Conservation (phyloP, 140 eudicot species). For the Anethum foeniculum region DNA sequence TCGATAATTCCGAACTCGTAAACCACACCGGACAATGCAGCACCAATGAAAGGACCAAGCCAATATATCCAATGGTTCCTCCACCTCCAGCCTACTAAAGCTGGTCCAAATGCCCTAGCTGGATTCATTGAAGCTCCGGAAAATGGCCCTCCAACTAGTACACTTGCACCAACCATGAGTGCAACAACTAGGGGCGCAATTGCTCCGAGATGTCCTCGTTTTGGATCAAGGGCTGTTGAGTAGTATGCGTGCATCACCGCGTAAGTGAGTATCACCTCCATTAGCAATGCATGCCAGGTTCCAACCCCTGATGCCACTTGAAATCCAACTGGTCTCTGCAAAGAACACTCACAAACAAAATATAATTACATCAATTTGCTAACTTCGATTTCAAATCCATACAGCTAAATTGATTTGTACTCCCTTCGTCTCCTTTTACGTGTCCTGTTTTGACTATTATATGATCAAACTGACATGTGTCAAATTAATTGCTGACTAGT, state of each 20-base stretch:
- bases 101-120: slow-evolving; percentile 90
- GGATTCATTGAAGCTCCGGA: slow-evolving; percentile 90
- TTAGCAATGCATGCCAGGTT: slow-evolving; percentile 50
- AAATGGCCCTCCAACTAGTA: slow-evolving; percentile 85
- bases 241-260: slow-evolving; percentile 70
- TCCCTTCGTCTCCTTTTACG: too few relatives aligned
- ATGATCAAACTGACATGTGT: too few relatives aligned
- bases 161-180: slow-evolving; percentile 66
- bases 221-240: slow-evolving; percentile 79
- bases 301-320: slow-evolving; percentile 60
- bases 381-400: too few relatives aligned
- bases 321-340: slow-evolving; percentile 75
- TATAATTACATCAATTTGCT: not conserved
- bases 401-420: too few relatives aligned
- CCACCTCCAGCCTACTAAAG: slow-evolving; percentile 93
- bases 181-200: slow-evolving; percentile 84
- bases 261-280: slow-evolving; percentile 72
- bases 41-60: slow-evolving; percentile 87
- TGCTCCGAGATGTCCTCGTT: slow-evolving; percentile 64
- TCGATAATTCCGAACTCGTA: slow-evolving; percentile 75
- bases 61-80: slow-evolving; percentile 82
- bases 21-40: slow-evolving; percentile 53
- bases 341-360: not conserved
- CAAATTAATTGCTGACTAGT: too few relatives aligned
- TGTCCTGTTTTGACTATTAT: too few relatives aligned